phyloP scores from a whole-genome alignment of 306 rosid genomes.

The Hippophae rhamnoides region DNA sequence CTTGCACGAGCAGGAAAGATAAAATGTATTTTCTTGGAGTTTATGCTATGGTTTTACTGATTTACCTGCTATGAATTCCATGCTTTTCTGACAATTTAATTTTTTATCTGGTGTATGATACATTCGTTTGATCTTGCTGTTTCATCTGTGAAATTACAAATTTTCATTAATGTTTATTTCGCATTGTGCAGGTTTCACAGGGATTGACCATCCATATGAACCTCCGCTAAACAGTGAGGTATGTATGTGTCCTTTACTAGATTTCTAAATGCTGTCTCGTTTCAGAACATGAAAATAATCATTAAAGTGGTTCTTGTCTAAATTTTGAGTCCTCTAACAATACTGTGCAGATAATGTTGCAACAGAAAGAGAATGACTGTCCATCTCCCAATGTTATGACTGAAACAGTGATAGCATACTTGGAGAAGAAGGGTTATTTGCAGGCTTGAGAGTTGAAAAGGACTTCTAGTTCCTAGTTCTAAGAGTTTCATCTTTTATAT shows the following conservation, averaged over 20 bases:
- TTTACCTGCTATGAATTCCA: not conserved
- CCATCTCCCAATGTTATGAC: slow-evolving; percentile 55
- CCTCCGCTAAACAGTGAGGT: slow-evolving; percentile 75
- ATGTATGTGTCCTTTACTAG: slow-evolving; percentile 7
- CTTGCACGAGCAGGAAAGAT: slow-evolving; percentile 94
- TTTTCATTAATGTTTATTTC: slow-evolving; percentile 16
- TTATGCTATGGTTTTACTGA: not conserved
- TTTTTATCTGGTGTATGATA: not conserved
- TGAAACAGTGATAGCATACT: slow-evolving; percentile 52
- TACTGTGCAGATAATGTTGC: slow-evolving; percentile 61
- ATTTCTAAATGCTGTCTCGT: slow-evolving; percentile 1
- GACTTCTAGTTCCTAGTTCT: slow-evolving; percentile 17
- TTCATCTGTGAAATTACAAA: not conserved
- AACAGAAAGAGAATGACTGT: slow-evolving; percentile 42
- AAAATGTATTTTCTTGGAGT: slow-evolving; percentile 38
- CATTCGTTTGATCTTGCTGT: not conserved
- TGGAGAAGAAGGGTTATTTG: slow-evolving; percentile 67
- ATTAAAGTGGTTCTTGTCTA: slow-evolving; percentile 4
- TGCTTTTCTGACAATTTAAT: not conserved
- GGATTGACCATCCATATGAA: slow-evolving; percentile 88
- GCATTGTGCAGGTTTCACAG: slow-evolving; percentile 73
- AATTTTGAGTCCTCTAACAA: not conserved
- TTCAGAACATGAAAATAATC: not conserved
- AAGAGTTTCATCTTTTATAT: slow-evolving; percentile 17
- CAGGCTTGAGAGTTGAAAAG: slow-evolving; percentile 37